Evolutionary conservation across 345 rosid species (phyloP).

Genomic region (Cochlearia excelsa): DNA sequence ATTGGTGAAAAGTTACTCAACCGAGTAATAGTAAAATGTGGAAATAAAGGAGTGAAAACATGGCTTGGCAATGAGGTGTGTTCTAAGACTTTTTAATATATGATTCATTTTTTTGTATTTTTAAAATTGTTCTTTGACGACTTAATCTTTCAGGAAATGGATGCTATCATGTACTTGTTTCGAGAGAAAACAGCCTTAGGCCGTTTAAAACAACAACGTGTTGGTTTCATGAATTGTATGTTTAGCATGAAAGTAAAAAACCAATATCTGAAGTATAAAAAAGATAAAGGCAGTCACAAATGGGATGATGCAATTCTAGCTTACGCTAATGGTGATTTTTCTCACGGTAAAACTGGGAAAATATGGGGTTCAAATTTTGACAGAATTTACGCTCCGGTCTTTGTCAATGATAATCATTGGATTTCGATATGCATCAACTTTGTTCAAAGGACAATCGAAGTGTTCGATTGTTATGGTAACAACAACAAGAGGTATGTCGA

Average conservation of each 20-base stretch:
- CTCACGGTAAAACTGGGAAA: not conserved
- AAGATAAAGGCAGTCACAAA: not conserved
- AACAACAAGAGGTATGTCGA: too few species aligned
- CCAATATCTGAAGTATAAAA: not conserved
- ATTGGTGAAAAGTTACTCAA: too few species aligned
- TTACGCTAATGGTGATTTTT: too few species aligned
- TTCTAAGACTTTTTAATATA: too few species aligned
- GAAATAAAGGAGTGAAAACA: too few species aligned
- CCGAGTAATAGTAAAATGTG: too few species aligned
- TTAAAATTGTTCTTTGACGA: too few species aligned
- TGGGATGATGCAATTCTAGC: not conserved
- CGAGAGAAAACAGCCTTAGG: not conserved
- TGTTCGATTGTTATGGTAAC: too few species aligned
- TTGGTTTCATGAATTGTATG: not conserved
- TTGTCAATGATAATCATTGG: not conserved
- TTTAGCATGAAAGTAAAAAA: not conserved
- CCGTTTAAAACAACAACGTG: not conserved
- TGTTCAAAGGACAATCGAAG: not conserved
- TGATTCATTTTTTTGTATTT: too few species aligned
- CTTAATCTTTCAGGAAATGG: not conserved
- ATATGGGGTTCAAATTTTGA: not conserved
- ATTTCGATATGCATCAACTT: not conserved
- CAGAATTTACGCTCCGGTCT: not conserved
- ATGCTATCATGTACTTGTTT: not conserved
- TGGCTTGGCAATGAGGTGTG: too few species aligned